A percentile compares a stretch with the other conserved stretches of the same genome.
These are phyloP conservation scores for Saccharomycopsis guyanensis DNA, from an alignment of 805 yeast species.

Conservation along the genomic window DNA sequence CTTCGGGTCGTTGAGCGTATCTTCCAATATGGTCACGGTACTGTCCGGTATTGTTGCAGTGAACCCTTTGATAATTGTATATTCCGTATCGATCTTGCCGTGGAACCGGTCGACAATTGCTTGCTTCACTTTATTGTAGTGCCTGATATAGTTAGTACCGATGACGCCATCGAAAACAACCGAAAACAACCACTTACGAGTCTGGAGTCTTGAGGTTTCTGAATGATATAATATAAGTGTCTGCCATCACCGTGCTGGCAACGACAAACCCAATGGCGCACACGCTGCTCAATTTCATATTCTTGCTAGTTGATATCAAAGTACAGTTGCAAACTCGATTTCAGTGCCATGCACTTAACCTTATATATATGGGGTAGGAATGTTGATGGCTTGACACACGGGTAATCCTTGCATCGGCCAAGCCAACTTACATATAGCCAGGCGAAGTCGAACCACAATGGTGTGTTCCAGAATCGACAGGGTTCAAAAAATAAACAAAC, in stretches of 20 bases:
- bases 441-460: too few species aligned
- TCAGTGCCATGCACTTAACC: too few species aligned
- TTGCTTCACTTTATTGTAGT: conserved; percentile 16
- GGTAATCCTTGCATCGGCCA: too few species aligned
- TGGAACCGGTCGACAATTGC: conserved; percentile 4
- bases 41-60: conserved; percentile 12
- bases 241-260: not conserved
- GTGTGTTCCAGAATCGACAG: too few species aligned
- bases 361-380: too few species aligned
- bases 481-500: too few species aligned
- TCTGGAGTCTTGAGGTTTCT: conserved; percentile 14
- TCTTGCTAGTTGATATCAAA: too few species aligned
- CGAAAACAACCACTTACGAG: conserved; percentile 6
- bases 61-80: conserved; percentile 17
- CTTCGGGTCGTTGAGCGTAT: not conserved
- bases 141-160: conserved; percentile 6
- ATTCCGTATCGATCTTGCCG: conserved; percentile 15
- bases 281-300: too few species aligned
- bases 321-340: too few species aligned
- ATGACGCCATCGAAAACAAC: not conserved
- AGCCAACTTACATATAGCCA: too few species aligned
- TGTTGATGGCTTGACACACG: too few species aligned
- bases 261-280: too few species aligned
- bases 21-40: not conserved
- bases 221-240: conserved; percentile 15